Conservation (phyloP, 2,329 filamentous ascomycete species). For the Cordyceps pruinosa region DNA sequence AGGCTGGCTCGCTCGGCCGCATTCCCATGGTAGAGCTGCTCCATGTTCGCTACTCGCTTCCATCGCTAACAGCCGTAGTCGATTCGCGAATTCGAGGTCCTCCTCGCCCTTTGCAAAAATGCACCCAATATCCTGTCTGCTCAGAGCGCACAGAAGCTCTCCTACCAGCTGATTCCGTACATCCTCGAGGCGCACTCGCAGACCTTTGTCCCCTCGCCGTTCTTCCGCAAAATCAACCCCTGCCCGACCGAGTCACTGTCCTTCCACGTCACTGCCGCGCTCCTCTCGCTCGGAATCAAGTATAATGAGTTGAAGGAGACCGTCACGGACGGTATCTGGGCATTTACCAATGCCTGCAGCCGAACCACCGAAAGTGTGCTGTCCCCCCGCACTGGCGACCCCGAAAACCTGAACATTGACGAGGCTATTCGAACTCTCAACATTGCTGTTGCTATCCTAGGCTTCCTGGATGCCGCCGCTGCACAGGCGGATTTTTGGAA, state of each 20-base stretch:
- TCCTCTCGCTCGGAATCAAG: conserved; percentile 72
- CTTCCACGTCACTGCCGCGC: conserved; percentile 68
- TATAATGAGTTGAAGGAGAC: conserved; percentile 62
- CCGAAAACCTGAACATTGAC: conserved; percentile 53
- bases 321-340: conserved; percentile 59
- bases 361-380: conserved; percentile 51
- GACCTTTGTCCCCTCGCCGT: conserved; percentile 69
- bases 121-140: conserved; percentile 65
- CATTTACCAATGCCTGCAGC: conserved; percentile 66
- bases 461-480: conserved; percentile 79
- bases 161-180: conserved; percentile 75
- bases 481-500: conserved; percentile 77
- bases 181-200: conserved; percentile 79
- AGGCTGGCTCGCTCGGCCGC: conserved; percentile 38
- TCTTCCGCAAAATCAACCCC: conserved; percentile 74
- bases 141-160: conserved; percentile 70
- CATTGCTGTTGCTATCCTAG: conserved; percentile 77
- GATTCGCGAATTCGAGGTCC: conserved; percentile 83
- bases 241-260: conserved; percentile 84
- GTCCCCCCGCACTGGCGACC: conserved; percentile 46
- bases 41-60: background rate
- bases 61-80: conserved; percentile 45
- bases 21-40: conserved; percentile 53
- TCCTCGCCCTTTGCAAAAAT: conserved; percentile 86
- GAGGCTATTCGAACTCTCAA: conserved; percentile 65